Evolutionary conservation across 768 basidiomycete genomes (phyloP).

Genomic region (Mycena indigotica): DNA sequence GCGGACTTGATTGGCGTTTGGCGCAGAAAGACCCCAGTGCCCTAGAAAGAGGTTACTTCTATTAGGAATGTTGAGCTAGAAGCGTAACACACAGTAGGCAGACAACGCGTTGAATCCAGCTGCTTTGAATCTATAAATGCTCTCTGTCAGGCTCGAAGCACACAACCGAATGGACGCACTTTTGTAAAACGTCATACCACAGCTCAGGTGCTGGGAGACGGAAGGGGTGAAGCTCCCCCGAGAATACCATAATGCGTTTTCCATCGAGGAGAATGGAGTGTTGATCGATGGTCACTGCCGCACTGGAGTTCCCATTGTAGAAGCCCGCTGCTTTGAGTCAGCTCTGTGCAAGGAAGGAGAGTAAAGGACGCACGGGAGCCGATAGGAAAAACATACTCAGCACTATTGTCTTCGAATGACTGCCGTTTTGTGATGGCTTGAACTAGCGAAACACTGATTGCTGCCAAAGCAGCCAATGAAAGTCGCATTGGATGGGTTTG

Average conservation of each 20-base stretch:
- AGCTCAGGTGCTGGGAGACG: slow-evolving; percentile 65
- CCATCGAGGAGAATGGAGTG: slow-evolving; percentile 39
- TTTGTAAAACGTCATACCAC: slow-evolving; percentile 70
- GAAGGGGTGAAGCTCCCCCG: slow-evolving; percentile 74
- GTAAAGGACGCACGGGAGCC: slow-evolving; percentile 16
- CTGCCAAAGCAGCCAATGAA: not conserved
- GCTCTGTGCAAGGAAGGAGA: not conserved
- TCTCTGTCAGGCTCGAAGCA: too few relatives aligned
- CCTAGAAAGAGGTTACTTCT: slow-evolving; percentile 31
- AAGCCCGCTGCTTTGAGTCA: slow-evolving; percentile 18
- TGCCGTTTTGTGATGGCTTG: slow-evolving; percentile 1
- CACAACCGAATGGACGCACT: slow-evolving; percentile 36
- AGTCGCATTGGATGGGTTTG: not conserved
- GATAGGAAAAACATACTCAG: slow-evolving; percentile 14
- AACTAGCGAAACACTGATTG: not conserved
- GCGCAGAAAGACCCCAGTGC: slow-evolving; percentile 68
- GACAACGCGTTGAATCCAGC: slow-evolving; percentile 68
- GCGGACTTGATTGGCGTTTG: slow-evolving; percentile 57
- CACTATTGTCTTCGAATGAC: slow-evolving; percentile 21
- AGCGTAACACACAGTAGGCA: slow-evolving; percentile 53
- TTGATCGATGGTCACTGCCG: slow-evolving; percentile 38
- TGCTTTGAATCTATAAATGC: slow-evolving; percentile 44
- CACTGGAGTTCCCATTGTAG: slow-evolving; percentile 31
- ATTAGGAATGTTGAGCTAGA: slow-evolving; percentile 34
- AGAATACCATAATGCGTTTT: slow-evolving; percentile 53